Base-by-base conservation (phyloP, 2,329 filamentous ascomycete genomes). In the Colletotrichum endophyticum region DNA sequence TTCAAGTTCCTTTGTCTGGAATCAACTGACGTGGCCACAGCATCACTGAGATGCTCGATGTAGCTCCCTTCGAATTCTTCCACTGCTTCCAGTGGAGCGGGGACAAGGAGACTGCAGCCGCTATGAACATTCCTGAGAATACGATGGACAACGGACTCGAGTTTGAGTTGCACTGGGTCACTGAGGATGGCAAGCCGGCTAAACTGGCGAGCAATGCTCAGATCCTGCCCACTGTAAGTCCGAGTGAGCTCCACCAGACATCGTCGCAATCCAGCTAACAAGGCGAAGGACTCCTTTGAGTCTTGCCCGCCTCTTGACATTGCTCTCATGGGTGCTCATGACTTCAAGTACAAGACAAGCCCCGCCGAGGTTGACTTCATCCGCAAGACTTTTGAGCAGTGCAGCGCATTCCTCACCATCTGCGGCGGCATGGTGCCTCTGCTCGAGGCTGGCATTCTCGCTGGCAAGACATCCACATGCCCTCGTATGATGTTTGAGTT, bases 281-380 rank as follows among this genome's bases (percentile, higher is more conserved):
- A 2, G 27, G 8, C 27, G 16, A 27, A 87, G 85, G 81, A 87
- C 76, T 83, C 84, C 0, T 87, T 87, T 32, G 81, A 81, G 5
- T 81, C 81, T 2, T 87, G 85, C 61, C 86, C 86, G 0, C 77
- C 81, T 1, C 81, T 88, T 8, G 86, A 88, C 74, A 83, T 87
- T 66, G 83, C 84, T 22, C 81, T 88, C 59, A 84, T 87, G 71
- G 86, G 86, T 1, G 86, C 86, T 8, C 79, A 83, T 39, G 49
- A 80, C 15, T 6, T 76, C 2, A 64, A 53, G 4, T 84, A 87
- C 69, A 73, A 77, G 6, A 79, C 80, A 5, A 85, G 66, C n/a
- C 80, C 82, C 12, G 75, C 78, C 7, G 86, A 88, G 70, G 75
- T 85, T 3, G 80, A 78, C 9, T 88, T 83, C 77, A 77, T 87